These are phyloP conservation scores for Gillenia trifoliata DNA, from an alignment of 306 rosid genomes.

Conservation along the genomic window DNA sequence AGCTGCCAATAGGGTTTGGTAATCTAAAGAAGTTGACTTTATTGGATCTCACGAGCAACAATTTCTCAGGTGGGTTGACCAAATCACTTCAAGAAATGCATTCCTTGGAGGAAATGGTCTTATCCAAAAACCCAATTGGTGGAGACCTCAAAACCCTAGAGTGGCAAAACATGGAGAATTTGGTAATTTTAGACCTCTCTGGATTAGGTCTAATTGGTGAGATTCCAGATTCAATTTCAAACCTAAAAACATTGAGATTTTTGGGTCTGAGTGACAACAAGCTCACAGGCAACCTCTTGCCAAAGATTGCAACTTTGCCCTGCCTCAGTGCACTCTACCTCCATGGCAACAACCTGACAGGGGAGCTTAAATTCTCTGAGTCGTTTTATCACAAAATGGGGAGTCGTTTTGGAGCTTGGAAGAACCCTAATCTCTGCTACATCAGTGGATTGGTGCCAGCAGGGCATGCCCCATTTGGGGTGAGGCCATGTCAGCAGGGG, in stretches of 20 bases:
- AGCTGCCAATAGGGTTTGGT: constrained; percentile 34
- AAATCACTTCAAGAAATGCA: constrained; percentile 49
- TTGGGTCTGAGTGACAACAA: constrained; percentile 76
- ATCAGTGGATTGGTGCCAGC: constrained; percentile 33
- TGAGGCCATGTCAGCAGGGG: constrained; percentile 61
- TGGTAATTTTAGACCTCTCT: constrained; percentile 73
- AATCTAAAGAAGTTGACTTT: constrained; percentile 58
- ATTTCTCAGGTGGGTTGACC: constrained; percentile 61
- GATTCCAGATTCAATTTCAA: constrained; percentile 70
- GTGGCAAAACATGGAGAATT: constrained; percentile 54
- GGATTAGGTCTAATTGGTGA: constrained; percentile 60
- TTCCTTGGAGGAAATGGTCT: constrained; percentile 59
- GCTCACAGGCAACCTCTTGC: constrained; percentile 56
- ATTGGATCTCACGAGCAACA: constrained; percentile 75
- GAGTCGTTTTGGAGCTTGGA: constrained; percentile 82
- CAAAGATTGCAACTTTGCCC: constrained; percentile 67
- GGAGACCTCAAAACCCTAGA: constrained; percentile 51
- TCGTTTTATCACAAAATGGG: constrained; percentile 66
- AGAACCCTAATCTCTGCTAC: constrained; percentile 78
- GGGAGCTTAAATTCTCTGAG: constrained; percentile 57
- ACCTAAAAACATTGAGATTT: constrained; percentile 61
- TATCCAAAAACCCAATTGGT: constrained; percentile 77
- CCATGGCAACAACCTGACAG: constrained; percentile 70
- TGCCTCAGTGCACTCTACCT: constrained; percentile 64
- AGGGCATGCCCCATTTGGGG: constrained; percentile 55